phyloP scores from a whole-genome alignment of 306 rosid species.

The Medicago ruthenica region DNA sequence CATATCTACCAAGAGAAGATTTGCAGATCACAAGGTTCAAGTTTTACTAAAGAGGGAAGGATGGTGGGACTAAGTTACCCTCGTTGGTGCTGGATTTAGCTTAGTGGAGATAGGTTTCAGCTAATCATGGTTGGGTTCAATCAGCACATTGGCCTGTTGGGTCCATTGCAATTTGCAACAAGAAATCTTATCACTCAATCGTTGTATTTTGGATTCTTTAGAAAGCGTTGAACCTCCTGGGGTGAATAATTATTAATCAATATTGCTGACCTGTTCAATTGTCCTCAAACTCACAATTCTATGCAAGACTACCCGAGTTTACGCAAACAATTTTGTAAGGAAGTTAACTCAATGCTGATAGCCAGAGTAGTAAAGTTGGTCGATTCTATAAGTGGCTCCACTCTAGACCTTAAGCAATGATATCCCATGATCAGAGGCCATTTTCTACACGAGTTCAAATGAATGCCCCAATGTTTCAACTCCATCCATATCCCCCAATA shows the following conservation, averaged over 20 bases:
- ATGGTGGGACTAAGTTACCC: background rate
- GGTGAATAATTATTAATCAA: background rate
- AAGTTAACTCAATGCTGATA: background rate
- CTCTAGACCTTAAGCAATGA: background rate
- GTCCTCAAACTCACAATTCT: conserved; percentile 6
- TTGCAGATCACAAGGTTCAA: background rate
- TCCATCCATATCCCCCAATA: background rate
- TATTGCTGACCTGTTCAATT: background rate
- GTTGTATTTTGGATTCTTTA: background rate
- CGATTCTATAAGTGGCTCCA: background rate
- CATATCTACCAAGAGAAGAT: background rate
- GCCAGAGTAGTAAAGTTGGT: background rate
- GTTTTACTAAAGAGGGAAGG: background rate
- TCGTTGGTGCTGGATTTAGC: background rate
- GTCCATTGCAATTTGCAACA: background rate
- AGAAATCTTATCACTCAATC: background rate
- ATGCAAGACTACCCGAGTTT: background rate
- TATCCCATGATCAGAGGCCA: background rate
- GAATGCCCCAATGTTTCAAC: background rate
- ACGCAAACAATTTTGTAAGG: background rate
- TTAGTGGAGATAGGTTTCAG: background rate
- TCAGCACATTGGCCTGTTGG: background rate
- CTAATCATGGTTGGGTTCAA: background rate
- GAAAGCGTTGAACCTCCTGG: background rate
- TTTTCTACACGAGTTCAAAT: background rate